phyloP scores from a whole-genome alignment of 2,329 filamentous ascomycete genomes.

The Colletotrichum cordylinicola region DNA sequence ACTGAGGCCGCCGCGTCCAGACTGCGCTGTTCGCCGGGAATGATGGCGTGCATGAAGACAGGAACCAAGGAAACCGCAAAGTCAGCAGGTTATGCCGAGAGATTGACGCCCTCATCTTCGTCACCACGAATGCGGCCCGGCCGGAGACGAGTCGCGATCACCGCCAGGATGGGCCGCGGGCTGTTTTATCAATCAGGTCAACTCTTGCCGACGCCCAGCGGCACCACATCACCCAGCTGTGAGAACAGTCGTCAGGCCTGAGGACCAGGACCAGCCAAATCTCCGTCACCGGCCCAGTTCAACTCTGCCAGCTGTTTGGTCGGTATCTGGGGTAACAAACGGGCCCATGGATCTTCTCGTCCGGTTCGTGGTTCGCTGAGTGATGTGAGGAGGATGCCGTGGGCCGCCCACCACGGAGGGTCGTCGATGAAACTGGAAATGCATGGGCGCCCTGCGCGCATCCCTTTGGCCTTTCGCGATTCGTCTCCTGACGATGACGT shows the following conservation, averaged over 20 bases:
- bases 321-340: conserved; percentile 3
- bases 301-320: neutral
- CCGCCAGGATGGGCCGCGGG: neutral
- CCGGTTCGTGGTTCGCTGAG: neutral
- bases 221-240: neutral
- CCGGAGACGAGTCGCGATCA: conserved; percentile 1
- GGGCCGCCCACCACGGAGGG: neutral
- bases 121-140: neutral
- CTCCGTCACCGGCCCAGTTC: neutral
- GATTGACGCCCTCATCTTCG: neutral
- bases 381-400: neutral
- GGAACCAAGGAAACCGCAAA: neutral
- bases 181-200: neutral
- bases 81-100: neutral
- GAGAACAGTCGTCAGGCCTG: neutral
- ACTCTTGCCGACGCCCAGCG: neutral
- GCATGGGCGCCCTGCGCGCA: conserved; percentile 4
- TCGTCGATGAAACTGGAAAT: conserved; percentile 9
- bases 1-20: neutral
- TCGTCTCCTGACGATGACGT: conserved; percentile 7
- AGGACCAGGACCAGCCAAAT: neutral
- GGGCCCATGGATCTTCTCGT: neutral
- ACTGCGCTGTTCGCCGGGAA: neutral
- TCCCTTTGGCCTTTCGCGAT: neutral
- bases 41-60: neutral